These are phyloP conservation scores for Coprinopsis sp. DNA, from an alignment of 768 basidiomycete species.

Conservation along the genomic window DNA sequence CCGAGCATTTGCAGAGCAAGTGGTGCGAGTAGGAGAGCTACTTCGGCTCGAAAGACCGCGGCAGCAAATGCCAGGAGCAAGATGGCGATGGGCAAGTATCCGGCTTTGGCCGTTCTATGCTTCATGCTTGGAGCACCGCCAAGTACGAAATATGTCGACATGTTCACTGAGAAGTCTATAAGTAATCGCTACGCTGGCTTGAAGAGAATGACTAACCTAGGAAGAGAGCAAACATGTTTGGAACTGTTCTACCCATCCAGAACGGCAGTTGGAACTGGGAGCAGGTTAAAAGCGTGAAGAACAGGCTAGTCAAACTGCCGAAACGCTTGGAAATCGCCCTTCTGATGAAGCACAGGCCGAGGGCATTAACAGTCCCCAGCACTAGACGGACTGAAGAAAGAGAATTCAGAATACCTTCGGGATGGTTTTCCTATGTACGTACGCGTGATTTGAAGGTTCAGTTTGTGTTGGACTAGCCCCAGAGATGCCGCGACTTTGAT, in stretches of 20 bases:
- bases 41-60: conserved; percentile 76
- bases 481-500: conserved; percentile 36
- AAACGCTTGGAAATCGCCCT: conserved; percentile 61
- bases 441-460: conserved; percentile 71
- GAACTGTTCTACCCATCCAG: conserved; percentile 90
- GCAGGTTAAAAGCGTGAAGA: conserved; percentile 66
- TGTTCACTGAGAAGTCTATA: conserved; percentile 42
- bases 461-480: conserved; percentile 48
- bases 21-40: conserved; percentile 61
- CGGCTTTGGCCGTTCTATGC: conserved; percentile 31
- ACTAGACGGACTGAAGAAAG: conserved; percentile 61
- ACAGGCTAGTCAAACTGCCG: conserved; percentile 49
- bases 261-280: conserved; percentile 91
- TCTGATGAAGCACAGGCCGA: conserved; percentile 58
- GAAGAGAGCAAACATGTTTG: conserved; percentile 72
- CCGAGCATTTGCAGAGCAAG: conserved; percentile 52
- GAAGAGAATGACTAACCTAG: neutral
- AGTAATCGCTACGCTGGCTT: neutral
- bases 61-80: conserved; percentile 54
- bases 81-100: conserved; percentile 39
- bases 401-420: neutral
- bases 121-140: conserved; percentile 35
- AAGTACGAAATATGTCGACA: conserved; percentile 48
- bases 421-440: conserved; percentile 20
- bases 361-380: conserved; percentile 61